Conservation (phyloP, 768 basidiomycete genomes). For the Dentipellis fragilis region DNA sequence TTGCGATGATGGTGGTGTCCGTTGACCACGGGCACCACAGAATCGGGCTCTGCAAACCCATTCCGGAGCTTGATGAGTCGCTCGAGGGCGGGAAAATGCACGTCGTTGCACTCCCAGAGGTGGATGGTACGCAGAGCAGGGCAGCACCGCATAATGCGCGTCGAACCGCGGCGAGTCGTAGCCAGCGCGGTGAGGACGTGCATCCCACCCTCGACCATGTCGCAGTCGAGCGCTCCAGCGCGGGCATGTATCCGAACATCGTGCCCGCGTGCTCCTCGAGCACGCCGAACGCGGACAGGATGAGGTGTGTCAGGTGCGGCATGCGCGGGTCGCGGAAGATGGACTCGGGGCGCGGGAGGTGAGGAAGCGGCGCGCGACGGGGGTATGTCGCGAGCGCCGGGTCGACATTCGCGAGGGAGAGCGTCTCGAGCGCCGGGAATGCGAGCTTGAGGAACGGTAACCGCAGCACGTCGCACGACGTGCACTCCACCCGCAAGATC, state of each 20-base stretch:
- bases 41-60: background rate
- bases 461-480: slow-evolving; percentile 6
- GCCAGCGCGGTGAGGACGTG: slow-evolving; percentile 4
- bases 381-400: background rate
- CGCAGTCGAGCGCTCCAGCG: slow-evolving; percentile 11
- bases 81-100: background rate
- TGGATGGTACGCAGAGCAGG: slow-evolving; percentile 5
- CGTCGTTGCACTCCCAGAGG: slow-evolving; percentile 8
- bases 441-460: slow-evolving; percentile 8
- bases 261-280: slow-evolving; percentile 2
- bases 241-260: slow-evolving; percentile 11
- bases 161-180: background rate
- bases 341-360: slow-evolving; percentile 7
- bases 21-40: background rate
- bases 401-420: slow-evolving; percentile 8
- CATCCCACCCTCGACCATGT: slow-evolving; percentile 4
- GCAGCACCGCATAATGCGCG: slow-evolving; percentile 1
- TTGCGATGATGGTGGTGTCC: background rate
- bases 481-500: slow-evolving; percentile 4
- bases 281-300: slow-evolving; percentile 6
- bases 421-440: slow-evolving; percentile 8
- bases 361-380: background rate
- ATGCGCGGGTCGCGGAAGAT: slow-evolving; percentile 13
- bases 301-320: slow-evolving; percentile 7
- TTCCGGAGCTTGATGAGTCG: slow-evolving; percentile 8